These are phyloP conservation scores for Plasmodium gaboni DNA, from an alignment of 169 alveolate genomes.

Conservation along the genomic window DNA sequence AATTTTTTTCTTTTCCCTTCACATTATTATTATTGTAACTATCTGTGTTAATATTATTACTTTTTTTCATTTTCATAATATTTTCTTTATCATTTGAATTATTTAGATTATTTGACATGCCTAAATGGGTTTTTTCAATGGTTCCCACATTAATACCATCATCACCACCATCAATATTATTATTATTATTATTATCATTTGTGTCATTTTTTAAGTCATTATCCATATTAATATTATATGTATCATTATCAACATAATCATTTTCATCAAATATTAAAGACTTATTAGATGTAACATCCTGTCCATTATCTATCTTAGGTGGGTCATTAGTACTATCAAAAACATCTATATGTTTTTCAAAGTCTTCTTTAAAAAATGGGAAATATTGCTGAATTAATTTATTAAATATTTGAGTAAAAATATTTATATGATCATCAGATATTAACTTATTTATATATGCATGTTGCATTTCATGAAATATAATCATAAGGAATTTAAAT, in stretches of 20 bases:
- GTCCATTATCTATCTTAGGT: slow-evolving; percentile 49
- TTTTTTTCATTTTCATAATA: background rate
- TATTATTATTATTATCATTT: background rate
- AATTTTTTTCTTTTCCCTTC: slow-evolving; percentile 76
- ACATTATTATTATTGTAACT: background rate
- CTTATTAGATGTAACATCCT: background rate
- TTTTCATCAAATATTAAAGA: no score
- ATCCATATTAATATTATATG: background rate
- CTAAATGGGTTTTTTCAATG: background rate
- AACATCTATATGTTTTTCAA: slow-evolving; percentile 88
- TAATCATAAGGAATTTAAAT: slow-evolving; percentile 62
- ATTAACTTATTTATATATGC: slow-evolving; percentile 47
- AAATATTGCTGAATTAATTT: slow-evolving; percentile 38
- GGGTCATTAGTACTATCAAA: slow-evolving; percentile 86
- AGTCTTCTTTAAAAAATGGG: slow-evolving; percentile 76
- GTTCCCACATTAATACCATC: background rate
- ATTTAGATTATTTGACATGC: background rate
- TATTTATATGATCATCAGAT: slow-evolving; percentile 62
- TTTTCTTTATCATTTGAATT: background rate
- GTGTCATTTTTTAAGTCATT: background rate
- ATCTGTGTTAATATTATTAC: background rate
- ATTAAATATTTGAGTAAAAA: slow-evolving; percentile 51
- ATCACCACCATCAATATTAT: background rate
- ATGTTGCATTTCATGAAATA: slow-evolving; percentile 72
- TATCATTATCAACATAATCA: no score